phyloP scores from a whole-genome alignment of 257 asterid species.

The Dorcoceras hygrometricum region DNA sequence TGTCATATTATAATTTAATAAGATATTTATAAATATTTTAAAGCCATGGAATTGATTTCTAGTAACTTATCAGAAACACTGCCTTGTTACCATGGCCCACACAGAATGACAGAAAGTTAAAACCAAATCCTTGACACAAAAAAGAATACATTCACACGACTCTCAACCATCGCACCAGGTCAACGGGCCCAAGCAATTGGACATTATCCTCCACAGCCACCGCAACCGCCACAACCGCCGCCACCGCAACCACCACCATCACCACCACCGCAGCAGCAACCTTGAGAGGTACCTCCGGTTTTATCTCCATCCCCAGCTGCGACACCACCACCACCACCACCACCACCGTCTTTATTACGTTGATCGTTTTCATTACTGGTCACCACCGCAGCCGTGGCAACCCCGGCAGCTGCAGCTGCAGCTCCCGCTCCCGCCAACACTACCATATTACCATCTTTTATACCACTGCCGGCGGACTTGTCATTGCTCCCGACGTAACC shows the following conservation, averaged over 20 bases:
- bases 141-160: too few species aligned
- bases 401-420: constrained; percentile 12
- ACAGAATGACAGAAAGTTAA: too few species aligned
- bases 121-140: too few species aligned
- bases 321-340: background rate
- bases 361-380: background rate
- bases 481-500: constrained; percentile 7
- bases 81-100: too few species aligned
- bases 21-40: too few species aligned
- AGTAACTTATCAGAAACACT: too few species aligned
- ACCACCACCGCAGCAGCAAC: constrained; percentile 27
- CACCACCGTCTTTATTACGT: background rate
- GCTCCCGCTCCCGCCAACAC: constrained; percentile 31
- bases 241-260: constrained; percentile 19
- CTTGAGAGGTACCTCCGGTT: constrained; percentile 6
- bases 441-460: constrained; percentile 28
- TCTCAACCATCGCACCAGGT: too few species aligned
- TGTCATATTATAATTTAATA: too few species aligned
- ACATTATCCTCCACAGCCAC: constrained; percentile 22
- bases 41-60: too few species aligned
- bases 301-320: background rate
- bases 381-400: constrained; percentile 26
- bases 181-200: too few species aligned
- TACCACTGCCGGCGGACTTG: constrained; percentile 10
- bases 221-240: constrained; percentile 28